Percentiles rank a stretch among this genome's conserved stretches.
These are phyloP conservation scores for Verticillium nubilum DNA, from an alignment of 2,329 filamentous ascomycete species.

Conservation along the genomic window DNA sequence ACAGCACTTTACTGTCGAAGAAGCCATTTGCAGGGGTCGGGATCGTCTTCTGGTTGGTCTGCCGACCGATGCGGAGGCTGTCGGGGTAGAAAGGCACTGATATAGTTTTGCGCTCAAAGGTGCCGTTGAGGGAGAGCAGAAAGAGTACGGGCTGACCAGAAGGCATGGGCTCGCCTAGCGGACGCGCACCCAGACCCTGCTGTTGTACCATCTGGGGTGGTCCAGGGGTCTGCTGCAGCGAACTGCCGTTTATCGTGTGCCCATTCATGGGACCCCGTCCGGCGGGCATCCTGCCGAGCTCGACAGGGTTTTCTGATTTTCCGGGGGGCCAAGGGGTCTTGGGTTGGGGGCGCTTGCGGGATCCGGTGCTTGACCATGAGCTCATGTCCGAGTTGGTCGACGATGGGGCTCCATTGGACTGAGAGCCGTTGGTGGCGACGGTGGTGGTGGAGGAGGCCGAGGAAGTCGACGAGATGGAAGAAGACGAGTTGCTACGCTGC, in stretches of 20 bases:
- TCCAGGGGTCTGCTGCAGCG: slow-evolving; percentile 30
- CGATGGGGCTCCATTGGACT: slow-evolving; percentile 54
- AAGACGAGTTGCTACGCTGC: slow-evolving; percentile 86
- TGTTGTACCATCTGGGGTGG: slow-evolving; percentile 33
- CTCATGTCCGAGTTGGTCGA: slow-evolving; percentile 41
- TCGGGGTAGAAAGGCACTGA: slow-evolving; percentile 91
- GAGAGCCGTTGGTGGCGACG: slow-evolving; percentile 54
- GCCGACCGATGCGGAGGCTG: slow-evolving; percentile 86
- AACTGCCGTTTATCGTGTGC: slow-evolving; percentile 18
- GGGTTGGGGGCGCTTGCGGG: slow-evolving; percentile 46
- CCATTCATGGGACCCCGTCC: slow-evolving; percentile 23
- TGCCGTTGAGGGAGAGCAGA: slow-evolving; percentile 86
- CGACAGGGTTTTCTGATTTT: slow-evolving; percentile 41
- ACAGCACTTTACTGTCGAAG: slow-evolving; percentile 97
- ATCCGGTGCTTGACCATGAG: slow-evolving; percentile 43
- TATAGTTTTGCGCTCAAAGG: slow-evolving; percentile 96
- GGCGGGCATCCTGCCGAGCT: slow-evolving; percentile 39
- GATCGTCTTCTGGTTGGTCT: slow-evolving; percentile 94
- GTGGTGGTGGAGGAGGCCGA: slow-evolving; percentile 59
- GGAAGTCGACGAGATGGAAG: slow-evolving; percentile 67
- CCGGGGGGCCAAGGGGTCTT: slow-evolving; percentile 45
- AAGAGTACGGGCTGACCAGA: slow-evolving; percentile 73
- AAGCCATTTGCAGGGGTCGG: slow-evolving; percentile 89
- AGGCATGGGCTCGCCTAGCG: slow-evolving; percentile 57
- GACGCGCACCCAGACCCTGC: slow-evolving; percentile 50